These are phyloP conservation scores for Hydrangea macrophylla DNA, from an alignment of 148 eudicot species.

Conservation along the genomic window DNA sequence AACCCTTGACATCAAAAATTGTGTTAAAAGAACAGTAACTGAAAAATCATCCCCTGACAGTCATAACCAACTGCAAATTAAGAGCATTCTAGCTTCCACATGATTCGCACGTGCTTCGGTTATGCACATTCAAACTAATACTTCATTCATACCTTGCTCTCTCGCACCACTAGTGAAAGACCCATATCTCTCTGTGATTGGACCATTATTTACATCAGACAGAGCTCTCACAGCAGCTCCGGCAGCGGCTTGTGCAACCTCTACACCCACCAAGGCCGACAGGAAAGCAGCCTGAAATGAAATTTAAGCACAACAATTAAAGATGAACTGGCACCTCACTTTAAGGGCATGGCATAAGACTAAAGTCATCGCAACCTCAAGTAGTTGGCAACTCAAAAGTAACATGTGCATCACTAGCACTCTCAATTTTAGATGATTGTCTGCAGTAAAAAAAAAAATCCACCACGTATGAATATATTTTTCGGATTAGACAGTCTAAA, in stretches of 20 bases:
- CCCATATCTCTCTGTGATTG: constrained; percentile 28
- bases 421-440: background rate
- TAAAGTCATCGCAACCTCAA: background rate
- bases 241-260: constrained; percentile 86
- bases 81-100: background rate
- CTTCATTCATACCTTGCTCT: constrained; percentile 47
- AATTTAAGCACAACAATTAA: background rate
- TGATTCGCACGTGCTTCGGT: background rate
- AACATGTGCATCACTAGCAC: background rate
- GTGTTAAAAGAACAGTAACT: background rate
- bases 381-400: background rate
- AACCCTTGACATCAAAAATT: too few relatives aligned
- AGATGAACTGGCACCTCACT: background rate
- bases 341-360: background rate
- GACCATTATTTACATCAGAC: constrained; percentile 30
- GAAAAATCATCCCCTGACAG: background rate
- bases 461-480: too few relatives aligned
- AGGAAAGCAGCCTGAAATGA: constrained; percentile 79
- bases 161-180: constrained; percentile 23
- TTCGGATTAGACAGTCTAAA: too few relatives aligned
- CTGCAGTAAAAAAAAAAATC: too few relatives aligned
- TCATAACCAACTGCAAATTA: background rate
- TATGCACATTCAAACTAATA: background rate
- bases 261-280: constrained; percentile 84
- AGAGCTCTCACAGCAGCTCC: constrained; percentile 73